phyloP scores from a whole-genome alignment of 2,329 filamentous ascomycete species.

The Trichoderma citrinoviride region DNA sequence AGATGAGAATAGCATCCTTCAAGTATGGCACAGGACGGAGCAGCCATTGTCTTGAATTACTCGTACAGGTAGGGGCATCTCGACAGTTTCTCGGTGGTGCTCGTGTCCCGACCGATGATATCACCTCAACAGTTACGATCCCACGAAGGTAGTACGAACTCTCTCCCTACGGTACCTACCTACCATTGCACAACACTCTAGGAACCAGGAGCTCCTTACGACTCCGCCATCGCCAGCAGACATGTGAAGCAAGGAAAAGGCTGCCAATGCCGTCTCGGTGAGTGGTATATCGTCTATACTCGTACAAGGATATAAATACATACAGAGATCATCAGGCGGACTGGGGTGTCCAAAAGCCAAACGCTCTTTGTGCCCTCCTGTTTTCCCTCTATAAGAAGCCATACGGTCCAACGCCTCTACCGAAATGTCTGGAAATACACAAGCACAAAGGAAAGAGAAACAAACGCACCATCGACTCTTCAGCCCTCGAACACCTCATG shows the following conservation, averaged over 20 bases:
- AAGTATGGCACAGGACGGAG: not conserved
- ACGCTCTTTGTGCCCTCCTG: conserved; percentile 6
- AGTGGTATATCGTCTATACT: conserved; percentile 20
- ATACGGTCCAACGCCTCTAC: conserved; percentile 17
- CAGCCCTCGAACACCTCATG: conserved; percentile 85
- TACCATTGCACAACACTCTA: not conserved
- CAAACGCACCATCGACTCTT: conserved; percentile 5
- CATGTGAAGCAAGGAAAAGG: not conserved
- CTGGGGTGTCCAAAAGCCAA: not conserved
- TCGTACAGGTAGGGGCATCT: not conserved
- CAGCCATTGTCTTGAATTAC: conserved; percentile 1
- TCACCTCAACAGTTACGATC: not conserved
- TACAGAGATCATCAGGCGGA: not conserved
- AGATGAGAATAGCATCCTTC: not conserved
- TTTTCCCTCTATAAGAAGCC: conserved; percentile 12
- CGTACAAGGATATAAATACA: conserved; percentile 6
- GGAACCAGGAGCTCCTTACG: not conserved
- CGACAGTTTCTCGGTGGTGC: not conserved
- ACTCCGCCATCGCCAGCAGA: not conserved
- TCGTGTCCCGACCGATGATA: not conserved
- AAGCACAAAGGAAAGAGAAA: not conserved
- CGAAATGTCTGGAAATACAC: not conserved
- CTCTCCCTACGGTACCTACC: too few relatives aligned
- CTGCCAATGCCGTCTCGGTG: not conserved
- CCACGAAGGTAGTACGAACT: too few relatives aligned